These are phyloP conservation scores for Cercospora janseana DNA, from an alignment of 2,329 filamentous ascomycete genomes.

Conservation along the genomic window DNA sequence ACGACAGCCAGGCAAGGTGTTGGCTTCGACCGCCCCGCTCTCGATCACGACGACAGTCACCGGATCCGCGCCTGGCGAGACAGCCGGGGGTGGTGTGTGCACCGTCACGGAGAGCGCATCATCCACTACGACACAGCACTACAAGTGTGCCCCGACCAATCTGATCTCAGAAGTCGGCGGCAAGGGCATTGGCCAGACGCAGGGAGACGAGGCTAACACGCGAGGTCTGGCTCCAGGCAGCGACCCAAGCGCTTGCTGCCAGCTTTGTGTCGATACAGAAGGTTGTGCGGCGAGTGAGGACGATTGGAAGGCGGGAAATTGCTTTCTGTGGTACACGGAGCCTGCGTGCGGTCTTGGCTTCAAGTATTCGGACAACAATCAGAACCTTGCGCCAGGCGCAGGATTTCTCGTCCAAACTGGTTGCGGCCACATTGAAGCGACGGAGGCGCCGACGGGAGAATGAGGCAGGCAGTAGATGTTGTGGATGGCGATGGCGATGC, in stretches of 20 bases:
- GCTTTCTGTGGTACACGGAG: conserved; percentile 31
- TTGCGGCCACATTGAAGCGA: conserved; percentile 28
- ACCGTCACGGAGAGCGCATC: conserved; percentile 25
- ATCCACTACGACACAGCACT: conserved; percentile 31
- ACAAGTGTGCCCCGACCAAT: conserved; percentile 33
- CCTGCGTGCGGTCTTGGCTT: conserved; percentile 30
- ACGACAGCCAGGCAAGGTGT: conserved; percentile 13
- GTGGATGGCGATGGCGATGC: not conserved
- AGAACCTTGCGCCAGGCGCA: conserved; percentile 24
- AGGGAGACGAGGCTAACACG: conserved; percentile 26
- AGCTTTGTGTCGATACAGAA: conserved; percentile 29
- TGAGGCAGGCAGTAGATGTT: not conserved
- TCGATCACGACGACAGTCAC: conserved; percentile 26
- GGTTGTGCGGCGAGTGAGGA: conserved; percentile 30
- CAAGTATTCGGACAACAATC: conserved; percentile 26
- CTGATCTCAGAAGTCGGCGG: conserved; percentile 28
- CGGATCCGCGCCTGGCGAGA: not conserved
- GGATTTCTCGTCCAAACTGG: conserved; percentile 31
- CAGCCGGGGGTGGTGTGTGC: conserved; percentile 21
- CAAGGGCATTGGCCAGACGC: conserved; percentile 28
- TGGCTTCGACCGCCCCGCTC: conserved; percentile 15
- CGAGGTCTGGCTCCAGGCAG: conserved; percentile 27
- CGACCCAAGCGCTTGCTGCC: conserved; percentile 32
- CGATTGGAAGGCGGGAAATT: conserved; percentile 31
- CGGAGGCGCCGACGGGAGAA: conserved; percentile 16